These are phyloP conservation scores for Salinomyces thailandicus DNA, from an alignment of 2,329 filamentous ascomycete species.

Conservation along the genomic window DNA sequence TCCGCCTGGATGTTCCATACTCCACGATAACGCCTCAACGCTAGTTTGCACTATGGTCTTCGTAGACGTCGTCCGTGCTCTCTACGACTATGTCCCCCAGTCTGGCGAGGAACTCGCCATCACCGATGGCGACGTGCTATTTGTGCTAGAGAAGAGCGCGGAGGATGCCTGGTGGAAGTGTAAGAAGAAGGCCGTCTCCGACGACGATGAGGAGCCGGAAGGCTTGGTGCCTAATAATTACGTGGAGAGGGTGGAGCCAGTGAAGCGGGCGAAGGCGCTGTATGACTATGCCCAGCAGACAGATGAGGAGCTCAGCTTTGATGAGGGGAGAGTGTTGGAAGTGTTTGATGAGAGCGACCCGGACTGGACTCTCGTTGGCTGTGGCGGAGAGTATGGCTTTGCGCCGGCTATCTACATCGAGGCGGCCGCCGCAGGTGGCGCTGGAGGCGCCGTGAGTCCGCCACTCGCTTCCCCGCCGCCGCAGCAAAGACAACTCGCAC, in stretches of 20 bases:
- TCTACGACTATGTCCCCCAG: constrained; percentile 89
- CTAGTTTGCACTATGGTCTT: constrained; percentile 94
- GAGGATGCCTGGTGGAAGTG: constrained; percentile 90
- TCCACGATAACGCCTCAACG: too few species aligned
- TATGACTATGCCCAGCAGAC: constrained; percentile 97
- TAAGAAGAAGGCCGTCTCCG: constrained; percentile 69
- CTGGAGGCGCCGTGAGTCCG: constrained; percentile 33
- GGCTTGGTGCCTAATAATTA: constrained; percentile 92
- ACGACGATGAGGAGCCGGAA: constrained; percentile 83
- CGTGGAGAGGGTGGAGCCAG: constrained; percentile 66
- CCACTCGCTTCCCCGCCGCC: constrained; percentile 30
- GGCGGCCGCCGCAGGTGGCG: constrained; percentile 40
- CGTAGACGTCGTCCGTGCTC: constrained; percentile 75
- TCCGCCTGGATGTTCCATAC: too few species aligned
- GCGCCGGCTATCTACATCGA: constrained; percentile 96
- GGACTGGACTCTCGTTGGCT: constrained; percentile 90
- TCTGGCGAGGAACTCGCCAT: constrained; percentile 77
- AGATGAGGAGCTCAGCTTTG: constrained; percentile 92
- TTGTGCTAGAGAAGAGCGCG: constrained; percentile 69
- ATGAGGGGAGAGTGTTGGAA: constrained; percentile 71
- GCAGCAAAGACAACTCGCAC: constrained; percentile 13
- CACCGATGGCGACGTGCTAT: constrained; percentile 76
- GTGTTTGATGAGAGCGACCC: constrained; percentile 87
- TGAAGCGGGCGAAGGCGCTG: constrained; percentile 72
- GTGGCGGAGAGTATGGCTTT: constrained; percentile 81